Evolutionary conservation across 2,329 filamentous ascomycete genomes (phyloP).

Genomic region (Epichloe sp.): DNA sequence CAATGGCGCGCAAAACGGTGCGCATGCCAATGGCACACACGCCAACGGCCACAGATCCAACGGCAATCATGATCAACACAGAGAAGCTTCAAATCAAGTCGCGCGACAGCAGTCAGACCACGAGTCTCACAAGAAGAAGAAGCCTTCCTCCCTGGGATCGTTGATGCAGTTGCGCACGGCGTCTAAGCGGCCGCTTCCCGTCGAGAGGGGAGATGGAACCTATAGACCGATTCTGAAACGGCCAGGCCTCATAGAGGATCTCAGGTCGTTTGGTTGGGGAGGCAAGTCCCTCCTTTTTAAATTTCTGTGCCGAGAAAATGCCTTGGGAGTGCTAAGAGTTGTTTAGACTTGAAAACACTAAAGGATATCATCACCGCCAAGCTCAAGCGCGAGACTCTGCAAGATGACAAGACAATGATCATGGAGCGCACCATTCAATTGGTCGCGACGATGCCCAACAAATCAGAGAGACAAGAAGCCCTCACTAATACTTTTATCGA

Average conservation of each 20-base stretch:
- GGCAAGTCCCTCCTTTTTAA: slow-evolving; percentile 19
- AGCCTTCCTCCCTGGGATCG: slow-evolving; percentile 8
- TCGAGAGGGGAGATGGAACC: slow-evolving; percentile 48
- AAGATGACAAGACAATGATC: slow-evolving; percentile 65
- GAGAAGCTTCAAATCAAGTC: background rate
- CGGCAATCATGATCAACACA: slow-evolving; percentile 4
- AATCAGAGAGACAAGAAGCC: slow-evolving; percentile 46
- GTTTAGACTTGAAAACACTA: slow-evolving; percentile 47
- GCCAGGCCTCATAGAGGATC: slow-evolving; percentile 40
- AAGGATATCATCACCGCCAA: slow-evolving; percentile 47
- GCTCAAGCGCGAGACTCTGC: slow-evolving; percentile 45
- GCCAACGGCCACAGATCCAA: slow-evolving; percentile 4
- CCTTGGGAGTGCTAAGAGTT: background rate
- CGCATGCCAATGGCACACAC: slow-evolving; percentile 9
- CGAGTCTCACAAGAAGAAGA: slow-evolving; percentile 4
- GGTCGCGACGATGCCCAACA: slow-evolving; percentile 48
- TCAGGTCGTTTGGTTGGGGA: slow-evolving; percentile 39
- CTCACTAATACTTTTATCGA: slow-evolving; percentile 57
- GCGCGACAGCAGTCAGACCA: background rate
- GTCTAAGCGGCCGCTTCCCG: slow-evolving; percentile 49
- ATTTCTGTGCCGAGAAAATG: background rate
- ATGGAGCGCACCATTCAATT: slow-evolving; percentile 64
- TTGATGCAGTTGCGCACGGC: slow-evolving; percentile 27
- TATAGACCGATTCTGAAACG: slow-evolving; percentile 36
- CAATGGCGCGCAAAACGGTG: slow-evolving; percentile 11